Evolutionary conservation across 768 basidiomycete species (phyloP).

Genomic region (Tylopilus subfusipes): DNA sequence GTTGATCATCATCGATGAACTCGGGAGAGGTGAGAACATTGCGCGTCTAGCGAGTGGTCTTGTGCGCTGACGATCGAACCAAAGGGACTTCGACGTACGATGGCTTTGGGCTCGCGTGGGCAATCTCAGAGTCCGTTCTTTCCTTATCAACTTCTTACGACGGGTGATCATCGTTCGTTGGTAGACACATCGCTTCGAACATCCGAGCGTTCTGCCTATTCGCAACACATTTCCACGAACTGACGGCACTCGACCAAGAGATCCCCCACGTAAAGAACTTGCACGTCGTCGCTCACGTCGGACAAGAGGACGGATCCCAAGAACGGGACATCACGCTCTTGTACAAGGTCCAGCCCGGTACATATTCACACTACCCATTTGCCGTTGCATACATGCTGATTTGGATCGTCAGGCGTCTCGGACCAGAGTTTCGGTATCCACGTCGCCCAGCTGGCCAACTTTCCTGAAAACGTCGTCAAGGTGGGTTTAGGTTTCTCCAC

Average conservation of each 20-base stretch:
- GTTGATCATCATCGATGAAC: slow-evolving; percentile 95
- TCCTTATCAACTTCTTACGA: no score
- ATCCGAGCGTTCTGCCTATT: slow-evolving; percentile 95
- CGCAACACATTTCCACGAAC: slow-evolving; percentile 97
- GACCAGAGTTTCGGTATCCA: slow-evolving; percentile 99
- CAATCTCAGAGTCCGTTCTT: slow-evolving; percentile 84
- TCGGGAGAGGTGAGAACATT: slow-evolving; percentile 67
- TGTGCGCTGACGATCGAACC: slow-evolving; percentile 7
- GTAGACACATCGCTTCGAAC: slow-evolving; percentile 86
- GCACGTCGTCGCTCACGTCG: slow-evolving; percentile 93
- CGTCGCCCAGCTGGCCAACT: slow-evolving; percentile 95
- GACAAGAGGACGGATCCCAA: slow-evolving; percentile 42
- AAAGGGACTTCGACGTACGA: slow-evolving; percentile 94
- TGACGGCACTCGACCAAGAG: slow-evolving; percentile 88
- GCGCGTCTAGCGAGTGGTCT: not conserved
- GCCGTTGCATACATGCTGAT: not conserved
- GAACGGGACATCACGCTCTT: slow-evolving; percentile 78
- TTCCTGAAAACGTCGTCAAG: slow-evolving; percentile 91
- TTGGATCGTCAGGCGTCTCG: slow-evolving; percentile 59
- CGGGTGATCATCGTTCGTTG: not conserved
- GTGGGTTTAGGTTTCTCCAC: slow-evolving; percentile 35
- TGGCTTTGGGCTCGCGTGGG: slow-evolving; percentile 97
- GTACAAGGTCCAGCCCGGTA: slow-evolving; percentile 77
- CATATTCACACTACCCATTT: slow-evolving; percentile 14
- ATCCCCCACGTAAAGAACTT: slow-evolving; percentile 86